Conservation (phyloP, 345 rosid genomes). For the Cardamine chenopodiifolia region DNA sequence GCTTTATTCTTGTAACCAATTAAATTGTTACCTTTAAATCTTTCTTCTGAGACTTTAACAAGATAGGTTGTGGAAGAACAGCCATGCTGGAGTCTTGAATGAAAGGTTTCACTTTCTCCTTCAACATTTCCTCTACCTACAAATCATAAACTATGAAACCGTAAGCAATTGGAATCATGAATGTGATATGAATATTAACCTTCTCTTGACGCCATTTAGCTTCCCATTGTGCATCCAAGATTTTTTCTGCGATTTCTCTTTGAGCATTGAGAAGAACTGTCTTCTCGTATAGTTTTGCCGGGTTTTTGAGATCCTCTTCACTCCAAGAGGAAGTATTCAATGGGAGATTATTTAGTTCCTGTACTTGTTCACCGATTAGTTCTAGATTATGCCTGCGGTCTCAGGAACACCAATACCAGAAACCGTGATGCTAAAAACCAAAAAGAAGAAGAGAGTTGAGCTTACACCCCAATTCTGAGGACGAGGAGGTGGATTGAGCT, state of each 20-base stretch:
- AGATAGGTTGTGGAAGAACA: conserved; percentile 66
- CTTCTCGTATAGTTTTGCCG: conserved; percentile 81
- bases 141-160: conserved; percentile 8
- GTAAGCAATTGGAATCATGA: neutral
- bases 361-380: conserved; percentile 39
- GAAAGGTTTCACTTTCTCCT: conserved; percentile 81
- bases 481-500: conserved; percentile 74
- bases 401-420: neutral
- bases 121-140: conserved; percentile 80
- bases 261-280: conserved; percentile 93
- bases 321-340: conserved; percentile 81
- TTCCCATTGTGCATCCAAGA: conserved; percentile 91
- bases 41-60: conserved; percentile 53
- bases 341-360: conserved; percentile 88
- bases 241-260: conserved; percentile 79
- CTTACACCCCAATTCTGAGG: conserved; percentile 92
- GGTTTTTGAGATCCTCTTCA: conserved; percentile 84
- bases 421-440: conserved; percentile 11
- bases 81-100: conserved; percentile 51
- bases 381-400: neutral
- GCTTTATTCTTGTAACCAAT: conserved; percentile 2
- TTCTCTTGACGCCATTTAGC: conserved; percentile 89
- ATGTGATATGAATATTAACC: conserved; percentile 46
- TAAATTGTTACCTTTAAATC: conserved; percentile 50
- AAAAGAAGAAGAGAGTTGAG: conserved; percentile 33